phyloP scores from a whole-genome alignment of 2,329 filamentous ascomycete species.

The Alternaria gansuensis region DNA sequence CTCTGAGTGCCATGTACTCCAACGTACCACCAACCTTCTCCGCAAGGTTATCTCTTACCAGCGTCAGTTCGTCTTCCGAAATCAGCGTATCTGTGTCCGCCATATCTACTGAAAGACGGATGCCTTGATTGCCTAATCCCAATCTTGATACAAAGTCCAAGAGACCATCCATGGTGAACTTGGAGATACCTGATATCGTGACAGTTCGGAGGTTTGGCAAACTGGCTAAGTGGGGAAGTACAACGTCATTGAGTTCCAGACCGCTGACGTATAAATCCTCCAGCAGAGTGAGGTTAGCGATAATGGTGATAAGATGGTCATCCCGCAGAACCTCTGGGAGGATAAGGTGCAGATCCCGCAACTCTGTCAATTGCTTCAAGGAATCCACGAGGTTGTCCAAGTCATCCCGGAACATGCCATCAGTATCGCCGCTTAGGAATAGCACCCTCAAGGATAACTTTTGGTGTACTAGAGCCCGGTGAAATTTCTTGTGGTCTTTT shows the following conservation, averaged over 20 bases:
- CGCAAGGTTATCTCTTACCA: slow-evolving; percentile 51
- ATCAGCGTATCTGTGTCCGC: slow-evolving; percentile 56
- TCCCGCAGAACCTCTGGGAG: slow-evolving; percentile 62
- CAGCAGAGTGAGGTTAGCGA: slow-evolving; percentile 58
- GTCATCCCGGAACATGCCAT: slow-evolving; percentile 59
- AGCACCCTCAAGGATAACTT: slow-evolving; percentile 60
- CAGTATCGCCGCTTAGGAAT: slow-evolving; percentile 58
- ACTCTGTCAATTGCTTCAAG: slow-evolving; percentile 61
- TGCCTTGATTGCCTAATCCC: slow-evolving; percentile 53
- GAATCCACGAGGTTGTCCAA: slow-evolving; percentile 61
- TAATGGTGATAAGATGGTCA: slow-evolving; percentile 61
- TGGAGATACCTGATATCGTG: slow-evolving; percentile 64
- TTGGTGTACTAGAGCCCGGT: slow-evolving; percentile 63
- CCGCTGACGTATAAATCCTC: slow-evolving; percentile 67
- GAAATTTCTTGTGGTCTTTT: slow-evolving; percentile 62
- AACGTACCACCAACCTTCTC: slow-evolving; percentile 56
- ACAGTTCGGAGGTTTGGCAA: slow-evolving; percentile 62
- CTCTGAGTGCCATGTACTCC: slow-evolving; percentile 57
- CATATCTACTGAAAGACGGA: slow-evolving; percentile 56
- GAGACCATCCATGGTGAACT: slow-evolving; percentile 64
- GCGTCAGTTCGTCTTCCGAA: slow-evolving; percentile 51
- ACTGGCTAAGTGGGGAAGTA: slow-evolving; percentile 57
- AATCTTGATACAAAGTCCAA: slow-evolving; percentile 56
- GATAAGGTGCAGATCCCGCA: slow-evolving; percentile 63
- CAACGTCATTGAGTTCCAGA: slow-evolving; percentile 61